Percentiles rank a stretch among this genome's conserved stretches.
Evolutionary conservation across 2,329 filamentous ascomycete genomes (phyloP).

Genomic region (Scolecobasidium constrictum): DNA sequence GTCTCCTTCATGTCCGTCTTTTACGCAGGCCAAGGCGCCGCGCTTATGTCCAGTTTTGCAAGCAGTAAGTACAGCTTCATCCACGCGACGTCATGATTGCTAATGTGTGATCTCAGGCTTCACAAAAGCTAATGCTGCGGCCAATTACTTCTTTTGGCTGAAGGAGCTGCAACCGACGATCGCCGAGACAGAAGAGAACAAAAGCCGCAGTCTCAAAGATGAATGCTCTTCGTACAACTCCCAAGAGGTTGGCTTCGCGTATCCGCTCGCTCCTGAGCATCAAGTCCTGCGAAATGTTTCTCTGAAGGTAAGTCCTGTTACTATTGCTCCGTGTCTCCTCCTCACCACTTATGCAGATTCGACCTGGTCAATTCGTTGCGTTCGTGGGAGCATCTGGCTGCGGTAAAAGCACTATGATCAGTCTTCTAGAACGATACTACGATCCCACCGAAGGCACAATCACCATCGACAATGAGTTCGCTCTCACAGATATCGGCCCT

Average conservation of each 20-base stretch:
- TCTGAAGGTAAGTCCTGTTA: slow-evolving; percentile 34
- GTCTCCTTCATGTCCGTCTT: slow-evolving; percentile 42
- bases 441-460: slow-evolving; percentile 55
- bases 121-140: slow-evolving; percentile 21
- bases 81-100: slow-evolving; percentile 19
- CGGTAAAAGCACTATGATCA: slow-evolving; percentile 64
- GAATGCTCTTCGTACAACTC: slow-evolving; percentile 21
- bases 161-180: slow-evolving; percentile 26
- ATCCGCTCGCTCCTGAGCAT: slow-evolving; percentile 7
- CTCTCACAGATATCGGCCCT: slow-evolving; percentile 25
- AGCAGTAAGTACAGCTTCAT: slow-evolving; percentile 33
- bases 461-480: slow-evolving; percentile 39
- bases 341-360: slow-evolving; percentile 19
- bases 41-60: slow-evolving; percentile 56
- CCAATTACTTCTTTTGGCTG: slow-evolving; percentile 36
- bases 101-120: slow-evolving; percentile 14
- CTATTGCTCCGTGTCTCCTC: slow-evolving; percentile 14
- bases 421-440: slow-evolving; percentile 49
- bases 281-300: not conserved
- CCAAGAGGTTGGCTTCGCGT: slow-evolving; percentile 12
- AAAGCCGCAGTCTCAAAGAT: slow-evolving; percentile 12
- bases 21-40: slow-evolving; percentile 56
- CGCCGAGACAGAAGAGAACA: no score
- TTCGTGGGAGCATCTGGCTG: slow-evolving; percentile 61
- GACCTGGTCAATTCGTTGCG: slow-evolving; percentile 57